Evolutionary conservation across 2,329 filamentous ascomycete genomes (phyloP).

Genomic region (Diaporthe capsici): DNA sequence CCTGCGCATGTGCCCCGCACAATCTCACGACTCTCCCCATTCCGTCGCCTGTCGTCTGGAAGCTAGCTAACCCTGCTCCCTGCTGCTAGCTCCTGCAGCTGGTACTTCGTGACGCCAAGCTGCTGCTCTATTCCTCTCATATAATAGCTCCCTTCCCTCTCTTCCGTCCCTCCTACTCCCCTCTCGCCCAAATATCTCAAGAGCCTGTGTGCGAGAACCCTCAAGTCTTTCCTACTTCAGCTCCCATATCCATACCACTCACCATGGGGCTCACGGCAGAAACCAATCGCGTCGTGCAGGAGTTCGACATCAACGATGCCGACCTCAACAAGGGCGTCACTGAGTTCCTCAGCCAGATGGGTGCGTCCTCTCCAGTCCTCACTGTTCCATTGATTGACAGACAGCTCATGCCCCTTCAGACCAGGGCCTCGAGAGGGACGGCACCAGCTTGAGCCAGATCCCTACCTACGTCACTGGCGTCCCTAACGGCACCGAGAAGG

Average conservation of each 20-base stretch:
- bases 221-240: conserved; percentile 66
- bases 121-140: conserved; percentile 55
- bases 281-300: conserved; percentile 82
- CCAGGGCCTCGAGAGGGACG: conserved; percentile 84
- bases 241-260: conserved; percentile 68
- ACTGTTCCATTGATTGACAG: conserved; percentile 24
- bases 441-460: conserved; percentile 91
- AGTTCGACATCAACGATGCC: conserved; percentile 87
- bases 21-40: conserved; percentile 40
- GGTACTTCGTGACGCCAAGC: conserved; percentile 64
- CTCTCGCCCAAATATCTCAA: conserved; percentile 56
- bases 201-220: conserved; percentile 69
- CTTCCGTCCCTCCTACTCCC: conserved; percentile 56
- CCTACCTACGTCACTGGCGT: conserved; percentile 97
- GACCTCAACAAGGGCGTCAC: conserved; percentile 84
- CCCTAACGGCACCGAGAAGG: conserved; percentile 98
- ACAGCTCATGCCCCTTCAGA: conserved; percentile 61
- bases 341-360: conserved; percentile 90
- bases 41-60: conserved; percentile 28
- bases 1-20: conserved; percentile 40
- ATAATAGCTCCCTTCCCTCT: conserved; percentile 51
- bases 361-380: conserved; percentile 55
- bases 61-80: conserved; percentile 49
- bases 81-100: conserved; percentile 64
- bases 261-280: conserved; percentile 77